Conservation (phyloP, 805 yeast genomes). For the Metschnikowia sp. region DNA sequence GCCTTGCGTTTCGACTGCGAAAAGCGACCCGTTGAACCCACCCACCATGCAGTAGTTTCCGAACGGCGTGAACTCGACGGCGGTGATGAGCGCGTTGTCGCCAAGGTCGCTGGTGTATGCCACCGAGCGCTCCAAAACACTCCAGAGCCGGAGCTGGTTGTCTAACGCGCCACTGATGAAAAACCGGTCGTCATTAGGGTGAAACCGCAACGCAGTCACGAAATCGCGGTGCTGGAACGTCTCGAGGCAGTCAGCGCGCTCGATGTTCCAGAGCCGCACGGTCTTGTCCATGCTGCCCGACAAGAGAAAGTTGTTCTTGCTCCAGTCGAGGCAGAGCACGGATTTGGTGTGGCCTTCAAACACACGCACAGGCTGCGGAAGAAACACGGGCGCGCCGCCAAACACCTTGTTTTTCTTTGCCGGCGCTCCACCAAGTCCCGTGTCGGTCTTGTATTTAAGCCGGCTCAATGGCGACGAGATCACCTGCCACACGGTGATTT, state of each 20-base stretch:
- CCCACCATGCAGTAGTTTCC: conserved; percentile 65
- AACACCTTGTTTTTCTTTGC: conserved; percentile 19
- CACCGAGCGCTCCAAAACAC: conserved; percentile 69
- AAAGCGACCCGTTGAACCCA: conserved; percentile 71
- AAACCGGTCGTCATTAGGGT: conserved; percentile 83
- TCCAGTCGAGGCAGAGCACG: conserved; percentile 80
- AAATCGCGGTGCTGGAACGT: conserved; percentile 74
- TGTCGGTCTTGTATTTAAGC: conserved; percentile 36
- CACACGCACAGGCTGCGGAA: conserved; percentile 55
- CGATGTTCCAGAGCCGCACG: conserved; percentile 81
- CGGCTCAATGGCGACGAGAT: conserved; percentile 70
- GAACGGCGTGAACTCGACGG: conserved; percentile 67
- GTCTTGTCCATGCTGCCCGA: conserved; percentile 85
- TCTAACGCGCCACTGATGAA: conserved; percentile 81
- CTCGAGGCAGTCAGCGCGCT: conserved; percentile 57
- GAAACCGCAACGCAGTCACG: conserved; percentile 77
- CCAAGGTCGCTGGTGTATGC: conserved; percentile 50
- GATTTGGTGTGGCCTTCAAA: conserved; percentile 69
- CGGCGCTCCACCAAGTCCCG: conserved; percentile 3
- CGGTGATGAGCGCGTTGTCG: conserved; percentile 67
- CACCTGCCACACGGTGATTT: conserved; percentile 74
- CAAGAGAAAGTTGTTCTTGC: conserved; percentile 75
- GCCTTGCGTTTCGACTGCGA: conserved; percentile 60
- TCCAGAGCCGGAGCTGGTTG: conserved; percentile 75
- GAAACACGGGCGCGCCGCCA: conserved; percentile 74